phyloP scores from a whole-genome alignment of 352 stramenopile genomes.

The Phytophthora capsici region DNA sequence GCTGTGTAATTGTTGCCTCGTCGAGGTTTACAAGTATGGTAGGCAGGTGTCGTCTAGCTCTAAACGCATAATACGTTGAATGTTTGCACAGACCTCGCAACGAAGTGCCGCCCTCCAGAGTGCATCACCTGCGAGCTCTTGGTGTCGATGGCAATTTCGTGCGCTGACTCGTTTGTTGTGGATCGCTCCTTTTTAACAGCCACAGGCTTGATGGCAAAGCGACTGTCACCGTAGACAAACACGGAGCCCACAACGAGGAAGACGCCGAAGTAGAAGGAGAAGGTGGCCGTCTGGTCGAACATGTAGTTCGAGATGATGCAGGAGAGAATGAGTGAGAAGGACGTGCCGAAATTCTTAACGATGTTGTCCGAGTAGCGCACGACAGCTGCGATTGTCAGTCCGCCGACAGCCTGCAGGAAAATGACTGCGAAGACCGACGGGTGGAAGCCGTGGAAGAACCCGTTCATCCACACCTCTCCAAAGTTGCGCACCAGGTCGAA shows the following conservation, averaged over 20 bases:
- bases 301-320: slow-evolving; percentile 92
- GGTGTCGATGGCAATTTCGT: slow-evolving; percentile 71
- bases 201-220: slow-evolving; percentile 63
- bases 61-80: slow-evolving; percentile 47
- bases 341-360: slow-evolving; percentile 91
- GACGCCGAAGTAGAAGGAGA: slow-evolving; percentile 82
- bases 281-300: slow-evolving; percentile 74
- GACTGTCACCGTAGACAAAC: slow-evolving; percentile 88
- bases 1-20: slow-evolving; percentile 28
- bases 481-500: slow-evolving; percentile 78
- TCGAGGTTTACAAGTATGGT: slow-evolving; percentile 27
- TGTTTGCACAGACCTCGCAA: slow-evolving; percentile 50
- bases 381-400: slow-evolving; percentile 85
- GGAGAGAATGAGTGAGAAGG: slow-evolving; percentile 88
- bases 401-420: slow-evolving; percentile 82
- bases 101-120: slow-evolving; percentile 45
- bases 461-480: slow-evolving; percentile 61
- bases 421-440: slow-evolving; percentile 76
- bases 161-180: slow-evolving; percentile 39
- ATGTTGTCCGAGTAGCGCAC: slow-evolving; percentile 92
- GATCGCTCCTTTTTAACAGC: slow-evolving; percentile 35
- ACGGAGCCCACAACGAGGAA: slow-evolving; percentile 80
- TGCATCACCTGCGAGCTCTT: slow-evolving; percentile 36
- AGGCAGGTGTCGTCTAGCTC: slow-evolving; percentile 18
- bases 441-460: slow-evolving; percentile 88